Conservation (phyloP, 805 yeast species). For the Candida ovalis region DNA sequence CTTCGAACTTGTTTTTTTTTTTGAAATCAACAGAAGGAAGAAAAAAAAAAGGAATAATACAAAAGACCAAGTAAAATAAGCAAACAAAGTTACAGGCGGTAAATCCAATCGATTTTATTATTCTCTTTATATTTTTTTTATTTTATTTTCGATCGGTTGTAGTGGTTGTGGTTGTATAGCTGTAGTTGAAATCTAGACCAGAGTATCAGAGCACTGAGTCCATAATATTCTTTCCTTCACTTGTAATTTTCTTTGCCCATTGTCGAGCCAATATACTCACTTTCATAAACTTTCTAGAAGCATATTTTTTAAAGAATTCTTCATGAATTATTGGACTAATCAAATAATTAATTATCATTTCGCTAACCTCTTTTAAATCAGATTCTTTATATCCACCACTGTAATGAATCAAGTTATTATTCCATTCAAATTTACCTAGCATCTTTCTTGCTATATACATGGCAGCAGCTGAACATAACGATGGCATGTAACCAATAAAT, state of each 20-base stretch:
- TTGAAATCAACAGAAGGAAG: no score
- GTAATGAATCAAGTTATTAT: slow-evolving; percentile 81
- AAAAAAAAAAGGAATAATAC: no score
- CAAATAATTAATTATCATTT: slow-evolving; percentile 71
- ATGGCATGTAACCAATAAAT: slow-evolving; percentile 71
- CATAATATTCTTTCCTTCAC: slow-evolving; percentile 43
- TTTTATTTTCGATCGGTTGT: no score
- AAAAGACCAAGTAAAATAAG: no score
- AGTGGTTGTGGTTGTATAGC: no score
- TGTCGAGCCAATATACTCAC: slow-evolving; percentile 76
- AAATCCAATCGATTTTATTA: no score
- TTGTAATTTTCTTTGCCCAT: slow-evolving; percentile 66
- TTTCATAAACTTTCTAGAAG: slow-evolving; percentile 83
- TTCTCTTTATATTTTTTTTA: no score
- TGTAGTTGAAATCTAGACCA: no score
- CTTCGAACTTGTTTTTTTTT: no score
- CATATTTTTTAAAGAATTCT: slow-evolving; percentile 90
- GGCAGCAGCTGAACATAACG: slow-evolving; percentile 80
- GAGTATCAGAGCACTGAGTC: slow-evolving; percentile 28
- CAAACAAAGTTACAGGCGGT: no score
- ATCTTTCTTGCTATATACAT: slow-evolving; percentile 79
- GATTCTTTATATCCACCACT: slow-evolving; percentile 82
- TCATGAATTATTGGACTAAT: slow-evolving; percentile 83
- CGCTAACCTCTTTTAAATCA: slow-evolving; percentile 69
- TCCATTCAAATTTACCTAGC: slow-evolving; percentile 69